Evolutionary conservation across 164 flowering plant genomes (phyloP).

Genomic region (Brasenia schreberi): DNA sequence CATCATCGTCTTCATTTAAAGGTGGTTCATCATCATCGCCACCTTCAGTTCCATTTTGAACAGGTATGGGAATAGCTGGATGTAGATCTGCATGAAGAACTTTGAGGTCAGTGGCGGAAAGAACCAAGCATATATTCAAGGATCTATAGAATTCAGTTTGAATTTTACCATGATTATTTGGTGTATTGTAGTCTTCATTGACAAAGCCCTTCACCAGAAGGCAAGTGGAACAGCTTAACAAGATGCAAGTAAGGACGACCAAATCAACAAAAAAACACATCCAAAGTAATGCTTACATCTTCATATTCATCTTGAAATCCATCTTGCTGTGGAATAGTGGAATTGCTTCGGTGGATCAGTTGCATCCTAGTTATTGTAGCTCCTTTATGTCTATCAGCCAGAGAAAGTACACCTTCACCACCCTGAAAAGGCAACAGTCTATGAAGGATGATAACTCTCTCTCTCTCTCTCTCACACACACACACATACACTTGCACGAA

Average conservation of each 20-base stretch:
- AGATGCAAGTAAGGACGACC: conserved; percentile 2
- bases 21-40: conserved; percentile 38
- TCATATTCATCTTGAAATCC: conserved; percentile 77
- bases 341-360: conserved; percentile 5
- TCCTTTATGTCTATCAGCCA: conserved; percentile 2
- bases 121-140: not conserved
- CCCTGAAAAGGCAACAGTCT: conserved; percentile 14
- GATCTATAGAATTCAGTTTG: not conserved
- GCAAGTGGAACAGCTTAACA: conserved; percentile 65
- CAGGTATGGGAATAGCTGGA: conserved; percentile 36
- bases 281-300: conserved; percentile 23
- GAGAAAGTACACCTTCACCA: conserved; percentile 11
- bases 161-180: conserved; percentile 56
- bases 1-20: conserved; percentile 78
- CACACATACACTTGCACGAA: no score
- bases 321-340: conserved; percentile 65
- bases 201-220: conserved; percentile 36
- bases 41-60: conserved; percentile 25
- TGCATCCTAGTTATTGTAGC: conserved; percentile 11
- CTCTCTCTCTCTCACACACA: no score
- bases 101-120: not conserved
- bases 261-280: not conserved
- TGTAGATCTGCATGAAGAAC: conserved; percentile 30
- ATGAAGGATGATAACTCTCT: not conserved
- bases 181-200: conserved; percentile 91